A percentile compares a stretch with the other conserved stretches of the same genome.
Conservation (phyloP, 2,329 filamentous ascomycete species). For the Cytospora schulzeri region DNA sequence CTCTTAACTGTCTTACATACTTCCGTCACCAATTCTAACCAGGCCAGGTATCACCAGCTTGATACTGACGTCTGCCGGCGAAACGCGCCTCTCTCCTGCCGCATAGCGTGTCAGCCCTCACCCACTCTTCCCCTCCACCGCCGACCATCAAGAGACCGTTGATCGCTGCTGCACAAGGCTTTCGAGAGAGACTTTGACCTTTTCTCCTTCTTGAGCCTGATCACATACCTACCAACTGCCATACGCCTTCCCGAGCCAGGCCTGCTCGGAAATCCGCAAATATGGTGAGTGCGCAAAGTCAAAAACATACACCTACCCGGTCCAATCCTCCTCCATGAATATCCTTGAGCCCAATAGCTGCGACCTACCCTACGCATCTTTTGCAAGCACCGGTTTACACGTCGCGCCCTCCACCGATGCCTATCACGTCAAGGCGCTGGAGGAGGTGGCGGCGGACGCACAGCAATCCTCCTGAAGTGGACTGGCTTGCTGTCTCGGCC, state of each 20-base stretch:
- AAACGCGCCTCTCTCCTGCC: slow-evolving; percentile 18
- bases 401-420: slow-evolving; percentile 15
- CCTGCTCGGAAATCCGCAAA: slow-evolving; percentile 15
- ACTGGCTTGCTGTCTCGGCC: slow-evolving; percentile 16
- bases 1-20: slow-evolving; percentile 14
- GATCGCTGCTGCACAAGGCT: slow-evolving; percentile 20
- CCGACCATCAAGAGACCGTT: slow-evolving; percentile 5
- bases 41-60: slow-evolving; percentile 14
- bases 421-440: slow-evolving; percentile 12
- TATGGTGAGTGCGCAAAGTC: slow-evolving; percentile 25
- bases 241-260: slow-evolving; percentile 1
- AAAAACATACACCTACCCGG: slow-evolving; percentile 8
- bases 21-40: slow-evolving; percentile 5
- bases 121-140: slow-evolving; percentile 2
- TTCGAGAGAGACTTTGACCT: slow-evolving; percentile 12
- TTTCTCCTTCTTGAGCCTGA: slow-evolving; percentile 1
- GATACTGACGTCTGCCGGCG: slow-evolving; percentile 20
- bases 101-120: slow-evolving; percentile 16
- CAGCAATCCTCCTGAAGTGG: slow-evolving; percentile 20
- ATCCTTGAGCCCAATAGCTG: background rate
- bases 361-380: slow-evolving; percentile 21
- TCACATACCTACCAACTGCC: background rate
- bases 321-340: slow-evolving; percentile 3
- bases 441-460: slow-evolving; percentile 25
- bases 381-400: slow-evolving; percentile 12